Base-by-base conservation (phyloP, 2,329 filamentous ascomycete genomes). In the Lecanoromycetidae sp. region DNA sequence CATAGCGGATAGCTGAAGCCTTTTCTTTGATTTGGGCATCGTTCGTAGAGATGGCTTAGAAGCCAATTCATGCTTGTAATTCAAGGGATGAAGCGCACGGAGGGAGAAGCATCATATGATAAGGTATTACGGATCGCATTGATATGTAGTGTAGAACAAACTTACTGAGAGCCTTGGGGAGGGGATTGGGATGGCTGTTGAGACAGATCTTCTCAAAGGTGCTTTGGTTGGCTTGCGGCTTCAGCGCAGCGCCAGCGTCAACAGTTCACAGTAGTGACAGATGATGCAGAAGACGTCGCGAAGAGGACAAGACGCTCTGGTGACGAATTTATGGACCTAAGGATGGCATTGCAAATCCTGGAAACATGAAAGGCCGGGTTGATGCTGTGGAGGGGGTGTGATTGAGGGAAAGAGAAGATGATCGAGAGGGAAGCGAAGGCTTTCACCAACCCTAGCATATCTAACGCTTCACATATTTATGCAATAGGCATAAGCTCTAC, bases 401-500 rank as follows among this genome's bases (percentile, higher is more conserved):
- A 43, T 40, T 26, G 29, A 50, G 37, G 38, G 30, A 32, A 36
- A 39, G 38, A 40, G 40, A 43, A 20, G n/a, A n/a, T 26, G 43
- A 46, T 23, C 17, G 13, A 35, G 48, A 40, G 38, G 48, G 48
- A 46, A 46, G 47, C 47, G 44, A 45, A 44, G 36, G 26, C 38
- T 43, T 26, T 41, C 29, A 44, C 33, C 25, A 27, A 38, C 25
- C n/a, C 10, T 17, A 29, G 48, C 43, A 50, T n/a, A n/a, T n/a
- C 25, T 34, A 49, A 33, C 37, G 20, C 29, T 36, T 19, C 35
- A 17, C 35, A 19, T 29, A 30, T 44, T 51, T 52, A 42, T 52
- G 50, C 50, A 49, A 17, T 49, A 15, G 41, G 44, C 48, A 50
- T 27, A 44, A 50, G n/a, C n/a, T n/a, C n/a, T n/a, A n/a, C n/a